Evolutionary conservation across 768 basidiomycete species (phyloP), one percentile per base, ranked within the genome.

Genomic region (Boletus bicolor): DNA sequence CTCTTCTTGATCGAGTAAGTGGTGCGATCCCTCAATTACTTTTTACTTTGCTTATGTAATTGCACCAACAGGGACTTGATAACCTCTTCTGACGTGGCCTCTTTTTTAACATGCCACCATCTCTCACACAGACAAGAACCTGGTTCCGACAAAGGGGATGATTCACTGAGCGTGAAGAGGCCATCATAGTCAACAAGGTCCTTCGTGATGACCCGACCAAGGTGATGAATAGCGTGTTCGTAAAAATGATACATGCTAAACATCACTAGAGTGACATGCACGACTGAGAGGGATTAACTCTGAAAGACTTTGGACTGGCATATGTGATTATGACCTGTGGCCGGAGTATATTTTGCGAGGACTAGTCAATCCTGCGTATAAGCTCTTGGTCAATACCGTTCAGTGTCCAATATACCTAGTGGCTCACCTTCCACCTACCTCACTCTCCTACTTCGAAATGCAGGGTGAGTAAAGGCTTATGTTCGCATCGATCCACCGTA

Each of bases 311-410:
- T 85, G 81, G 79, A 70, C 67, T 7, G 81, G 83, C 0, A 49
- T 84, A 7, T 77, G 76, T 35, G 85, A 87, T 63, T 86, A 80
- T 53, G 84, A 85, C 61, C 68, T 86, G 10, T 87, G 85, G 84
- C 85, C 85, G 0, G 47, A 86, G 21, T 87, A 88, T 64, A 73
- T 83, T 28, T 67, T 84, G 79, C 60, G 39, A 46, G 44, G 30
- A 5, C 5, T 19, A 42, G 1, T 2, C 9, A 24, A 42, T 10
- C 7, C 12, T 42, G n/a, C 54, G 11, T 39, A 17, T 24, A 3
- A 4, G 37, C 3, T n/a, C 35, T 30, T 55, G 39, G 56, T 44
- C 1, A 15, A 49, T 28, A 15, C 17, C 6, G 3, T 39, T 15
- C 5, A 82, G 81, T 9, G 81, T 82, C 82, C 51, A 75, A 77